A percentile compares a stretch with the other conserved stretches of the same genome.
Conservation (phyloP, 1,139 yeast genomes). For the Taphrina wiesneri region DNA sequence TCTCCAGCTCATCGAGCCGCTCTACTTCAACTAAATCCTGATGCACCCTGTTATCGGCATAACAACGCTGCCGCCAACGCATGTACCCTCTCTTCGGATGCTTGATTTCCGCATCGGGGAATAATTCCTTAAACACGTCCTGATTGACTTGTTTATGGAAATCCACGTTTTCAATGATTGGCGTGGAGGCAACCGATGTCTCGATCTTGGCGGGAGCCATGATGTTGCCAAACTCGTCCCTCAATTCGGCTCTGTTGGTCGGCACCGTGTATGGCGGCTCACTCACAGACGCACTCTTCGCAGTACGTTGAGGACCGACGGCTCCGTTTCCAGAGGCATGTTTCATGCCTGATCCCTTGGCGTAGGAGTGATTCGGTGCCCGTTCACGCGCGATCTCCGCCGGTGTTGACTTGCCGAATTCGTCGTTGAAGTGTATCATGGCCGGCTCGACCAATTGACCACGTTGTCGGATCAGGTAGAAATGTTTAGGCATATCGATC, state of each 20-base stretch:
- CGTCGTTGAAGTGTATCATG: not conserved
- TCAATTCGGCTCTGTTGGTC: not conserved
- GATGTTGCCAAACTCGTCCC: not conserved
- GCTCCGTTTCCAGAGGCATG: not conserved
- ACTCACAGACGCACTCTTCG: not conserved
- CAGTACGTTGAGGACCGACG: not conserved
- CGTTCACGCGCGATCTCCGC: not conserved
- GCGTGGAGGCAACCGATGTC: not conserved
- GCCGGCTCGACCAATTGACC: not conserved
- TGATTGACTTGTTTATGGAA: slow-evolving; percentile 1
- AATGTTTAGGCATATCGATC: slow-evolving; percentile 4
- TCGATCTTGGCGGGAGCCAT: not conserved
- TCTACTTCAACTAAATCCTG: not conserved
- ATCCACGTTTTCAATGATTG: not conserved
- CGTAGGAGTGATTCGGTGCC: not conserved
- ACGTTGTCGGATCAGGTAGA: not conserved
- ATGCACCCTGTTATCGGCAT: not conserved
- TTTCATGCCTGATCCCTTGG: not conserved
- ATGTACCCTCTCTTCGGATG: not conserved
- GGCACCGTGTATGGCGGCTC: not conserved
- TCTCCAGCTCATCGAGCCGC: not conserved
- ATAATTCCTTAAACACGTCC: not conserved
- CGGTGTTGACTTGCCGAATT: not conserved
- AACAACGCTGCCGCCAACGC: slow-evolving; percentile 3
- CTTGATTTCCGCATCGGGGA: not conserved